Base-by-base conservation (phyloP, 192 early-diverging fungal genomes). In the Gigaspora rosea region DNA sequence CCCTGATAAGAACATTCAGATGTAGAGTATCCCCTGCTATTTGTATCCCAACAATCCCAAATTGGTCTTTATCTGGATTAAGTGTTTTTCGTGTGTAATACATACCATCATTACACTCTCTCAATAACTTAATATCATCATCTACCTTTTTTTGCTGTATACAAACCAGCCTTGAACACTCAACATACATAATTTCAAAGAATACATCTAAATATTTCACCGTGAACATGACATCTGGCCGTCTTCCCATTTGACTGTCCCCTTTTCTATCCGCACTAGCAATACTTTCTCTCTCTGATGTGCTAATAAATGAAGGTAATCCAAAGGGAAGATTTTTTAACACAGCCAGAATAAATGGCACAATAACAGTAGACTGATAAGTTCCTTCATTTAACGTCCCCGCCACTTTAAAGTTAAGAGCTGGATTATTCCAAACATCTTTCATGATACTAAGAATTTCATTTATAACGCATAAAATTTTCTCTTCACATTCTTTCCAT, bases 1-100 rank as follows among this genome's bases (percentile, higher is more conserved):
- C 67, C 48, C 67, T 69, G n/a, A 69, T 52, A 51, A 69, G 67
- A 69, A 69, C 67, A 51, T 69, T 69, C 35, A 69, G 67, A 22
- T 69, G 48, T n/a, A 69, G 49, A 15, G 46, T 52, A 69, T 69
- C 48, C 1, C 67, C 48, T 46, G 67, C 67, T 51, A 48, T 41
- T 51, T 69, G 67, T 27, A 69, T 18, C 3, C 67, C 11, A 69
- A 69, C 32, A 12, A 69, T 69, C 49, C 67, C n/a, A 33, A 69
- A 69, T 51, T 69, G 18, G 15, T 69, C 67, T 69, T 46, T 69
- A 20, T 69, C 35, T 9, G n/a, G 48, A 48, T 69, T 69, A 41
- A 41, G 48, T 4, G 12, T 16, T n/a, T 70, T 50, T 27, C 68
- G 68, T 15, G 20, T 22, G 10, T 49, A 70, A 35, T 70, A 70